Conservation (phyloP, 2,329 filamentous ascomycete genomes). For the Hymenoscyphus repandus region DNA sequence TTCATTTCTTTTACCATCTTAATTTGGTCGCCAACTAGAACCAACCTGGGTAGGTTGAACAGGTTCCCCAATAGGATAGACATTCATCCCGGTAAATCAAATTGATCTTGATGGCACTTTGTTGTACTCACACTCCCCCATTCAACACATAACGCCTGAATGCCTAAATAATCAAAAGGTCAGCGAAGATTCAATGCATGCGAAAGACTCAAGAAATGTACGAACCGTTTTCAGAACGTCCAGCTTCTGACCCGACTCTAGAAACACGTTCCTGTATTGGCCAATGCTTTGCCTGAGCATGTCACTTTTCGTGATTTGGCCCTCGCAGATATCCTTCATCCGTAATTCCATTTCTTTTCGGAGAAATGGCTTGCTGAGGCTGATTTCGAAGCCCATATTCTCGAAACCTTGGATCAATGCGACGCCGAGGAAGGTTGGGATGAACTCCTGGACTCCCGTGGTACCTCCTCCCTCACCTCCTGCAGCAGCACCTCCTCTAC, state of each 20-base stretch:
- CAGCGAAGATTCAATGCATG: too few species aligned
- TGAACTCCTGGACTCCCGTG: constrained; percentile 63
- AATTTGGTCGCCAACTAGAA: too few species aligned
- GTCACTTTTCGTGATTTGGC: constrained; percentile 64
- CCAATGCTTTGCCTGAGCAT: constrained; percentile 80
- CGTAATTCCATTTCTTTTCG: constrained; percentile 96
- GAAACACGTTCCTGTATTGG: constrained; percentile 82
- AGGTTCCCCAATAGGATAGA: too few species aligned
- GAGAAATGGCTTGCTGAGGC: constrained; percentile 89
- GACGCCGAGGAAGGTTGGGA: constrained; percentile 86
- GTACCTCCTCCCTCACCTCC: constrained; percentile 39
- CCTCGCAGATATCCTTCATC: constrained; percentile 96
- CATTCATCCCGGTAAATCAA: too few species aligned
- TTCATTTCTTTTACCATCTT: too few species aligned
- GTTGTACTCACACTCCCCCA: background rate
- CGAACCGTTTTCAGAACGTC: constrained; percentile 58
- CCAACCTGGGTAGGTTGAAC: too few species aligned
- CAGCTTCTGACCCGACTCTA: constrained; percentile 73
- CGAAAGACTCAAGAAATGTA: constrained; percentile 15
- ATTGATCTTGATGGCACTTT: too few species aligned
- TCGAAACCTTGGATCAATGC: constrained; percentile 94
- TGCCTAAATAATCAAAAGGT: constrained; percentile 1
- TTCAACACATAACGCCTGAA: background rate
- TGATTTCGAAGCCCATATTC: constrained; percentile 86
- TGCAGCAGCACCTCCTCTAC: constrained; percentile 36